These are phyloP conservation scores for Saxispiralis lemnorum DNA, from an alignment of 495 filamentous ascomycete species.

Conservation along the genomic window DNA sequence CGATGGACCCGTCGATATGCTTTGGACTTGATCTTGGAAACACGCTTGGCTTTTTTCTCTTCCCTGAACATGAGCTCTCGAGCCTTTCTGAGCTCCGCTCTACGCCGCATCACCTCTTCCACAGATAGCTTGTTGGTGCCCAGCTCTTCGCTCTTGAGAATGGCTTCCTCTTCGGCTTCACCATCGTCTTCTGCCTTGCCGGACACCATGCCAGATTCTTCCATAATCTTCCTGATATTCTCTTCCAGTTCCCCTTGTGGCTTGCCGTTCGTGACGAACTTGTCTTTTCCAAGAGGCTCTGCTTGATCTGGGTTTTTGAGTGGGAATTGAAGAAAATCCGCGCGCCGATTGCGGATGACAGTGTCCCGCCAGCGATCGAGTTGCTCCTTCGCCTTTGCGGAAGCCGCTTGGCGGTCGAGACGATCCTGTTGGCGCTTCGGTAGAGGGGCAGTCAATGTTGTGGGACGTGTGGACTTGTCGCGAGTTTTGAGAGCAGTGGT, in stretches of 20 bases:
- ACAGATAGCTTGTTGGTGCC: constrained; percentile 45
- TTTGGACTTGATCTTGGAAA: constrained; percentile 98
- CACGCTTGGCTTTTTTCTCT: constrained; percentile 67
- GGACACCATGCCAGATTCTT: constrained; percentile 59
- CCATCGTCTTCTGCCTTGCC: constrained; percentile 36
- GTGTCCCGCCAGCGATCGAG: constrained; percentile 84
- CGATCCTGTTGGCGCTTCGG: constrained; percentile 80
- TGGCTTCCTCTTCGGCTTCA: constrained; percentile 43
- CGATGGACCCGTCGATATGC: constrained; percentile 80
- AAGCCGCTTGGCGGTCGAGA: constrained; percentile 67
- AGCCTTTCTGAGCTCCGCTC: constrained; percentile 57
- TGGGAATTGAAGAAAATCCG: constrained; percentile 85
- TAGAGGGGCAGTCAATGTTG: constrained; percentile 54
- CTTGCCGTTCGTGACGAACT: constrained; percentile 37
- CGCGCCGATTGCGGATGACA: constrained; percentile 79
- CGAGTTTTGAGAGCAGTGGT: constrained; percentile 40
- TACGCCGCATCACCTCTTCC: constrained; percentile 55
- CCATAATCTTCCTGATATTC: constrained; percentile 69
- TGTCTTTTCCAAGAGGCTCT: constrained; percentile 29
- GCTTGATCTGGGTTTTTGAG: constrained; percentile 49
- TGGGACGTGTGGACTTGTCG: constrained; percentile 32
- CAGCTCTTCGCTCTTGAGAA: constrained; percentile 54
- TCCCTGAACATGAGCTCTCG: constrained; percentile 84
- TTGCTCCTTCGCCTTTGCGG: constrained; percentile 79
- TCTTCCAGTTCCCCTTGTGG: constrained; percentile 67